phyloP scores from a whole-genome alignment of 805 yeast genomes.

The Yarrowia sp. region DNA sequence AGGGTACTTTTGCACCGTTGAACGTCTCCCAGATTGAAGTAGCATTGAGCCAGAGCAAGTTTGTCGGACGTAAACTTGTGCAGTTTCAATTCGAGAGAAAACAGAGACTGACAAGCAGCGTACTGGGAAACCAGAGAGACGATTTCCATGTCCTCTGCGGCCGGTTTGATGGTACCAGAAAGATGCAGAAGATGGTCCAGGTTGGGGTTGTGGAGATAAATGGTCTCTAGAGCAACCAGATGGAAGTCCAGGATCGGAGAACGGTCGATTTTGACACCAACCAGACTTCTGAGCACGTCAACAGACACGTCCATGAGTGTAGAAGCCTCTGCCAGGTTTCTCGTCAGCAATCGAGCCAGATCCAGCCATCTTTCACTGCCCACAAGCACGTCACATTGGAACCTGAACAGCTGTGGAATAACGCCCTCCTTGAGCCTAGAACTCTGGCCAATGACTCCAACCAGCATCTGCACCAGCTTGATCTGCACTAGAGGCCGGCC shows the following conservation, averaged over 20 bases:
- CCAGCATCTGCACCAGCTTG: conserved; percentile 1
- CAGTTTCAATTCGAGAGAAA: background rate
- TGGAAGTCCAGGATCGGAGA: background rate
- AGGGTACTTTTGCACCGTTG: background rate
- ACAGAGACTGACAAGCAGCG: background rate
- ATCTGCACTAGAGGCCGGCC: background rate
- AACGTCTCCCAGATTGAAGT: conserved; percentile 6
- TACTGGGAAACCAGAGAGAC: background rate
- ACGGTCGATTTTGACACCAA: background rate
- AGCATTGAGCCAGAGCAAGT: background rate
- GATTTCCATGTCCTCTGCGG: background rate
- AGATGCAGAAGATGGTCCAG: background rate
- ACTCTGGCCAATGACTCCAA: background rate
- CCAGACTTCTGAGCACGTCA: background rate
- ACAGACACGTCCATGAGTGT: background rate
- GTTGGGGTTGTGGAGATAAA: background rate
- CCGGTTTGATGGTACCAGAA: background rate
- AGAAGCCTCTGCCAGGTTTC: background rate
- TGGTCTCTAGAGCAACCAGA: background rate
- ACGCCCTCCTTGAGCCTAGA: background rate
- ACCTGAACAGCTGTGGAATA: background rate
- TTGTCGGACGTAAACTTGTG: background rate
- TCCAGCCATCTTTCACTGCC: background rate
- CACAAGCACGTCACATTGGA: background rate
- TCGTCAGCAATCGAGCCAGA: background rate